phyloP scores from a whole-genome alignment of 768 basidiomycete genomes.

The Suillus cothurnatus region DNA sequence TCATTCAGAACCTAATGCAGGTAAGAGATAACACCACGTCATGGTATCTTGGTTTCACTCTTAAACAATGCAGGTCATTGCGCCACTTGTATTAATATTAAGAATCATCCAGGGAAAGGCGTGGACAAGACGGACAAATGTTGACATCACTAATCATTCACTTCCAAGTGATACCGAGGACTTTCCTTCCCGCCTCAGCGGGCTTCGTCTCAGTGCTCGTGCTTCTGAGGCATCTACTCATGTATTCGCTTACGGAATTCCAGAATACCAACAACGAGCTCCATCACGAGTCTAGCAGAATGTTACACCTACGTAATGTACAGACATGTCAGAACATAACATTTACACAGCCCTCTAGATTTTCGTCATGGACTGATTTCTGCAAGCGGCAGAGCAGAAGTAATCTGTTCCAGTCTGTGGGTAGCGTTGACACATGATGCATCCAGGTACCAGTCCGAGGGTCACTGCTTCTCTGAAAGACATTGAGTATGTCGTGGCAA shows the following conservation, averaged over 20 bases:
- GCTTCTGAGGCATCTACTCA: neutral
- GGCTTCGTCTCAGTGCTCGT: neutral
- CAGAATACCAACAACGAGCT: neutral
- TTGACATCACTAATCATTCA: neutral
- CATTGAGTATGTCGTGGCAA: slow-evolving; percentile 9
- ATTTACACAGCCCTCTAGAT: slow-evolving; percentile 14
- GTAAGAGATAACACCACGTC: neutral
- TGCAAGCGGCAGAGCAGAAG: slow-evolving; percentile 61
- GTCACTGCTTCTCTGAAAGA: slow-evolving; percentile 56
- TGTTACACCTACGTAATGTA: neutral
- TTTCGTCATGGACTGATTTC: slow-evolving; percentile 62
- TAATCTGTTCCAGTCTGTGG: slow-evolving; percentile 64
- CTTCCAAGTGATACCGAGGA: neutral
- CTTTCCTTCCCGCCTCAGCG: neutral
- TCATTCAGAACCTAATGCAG: slow-evolving; percentile 7
- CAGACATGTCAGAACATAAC: neutral
- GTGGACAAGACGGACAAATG: neutral
- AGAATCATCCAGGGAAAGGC: slow-evolving; percentile 6
- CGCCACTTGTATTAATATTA: slow-evolving; percentile 6
- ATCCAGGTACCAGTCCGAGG: slow-evolving; percentile 51
- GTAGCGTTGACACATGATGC: slow-evolving; percentile 64
- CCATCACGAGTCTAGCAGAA: neutral
- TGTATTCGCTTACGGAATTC: neutral
- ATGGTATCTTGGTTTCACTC: neutral
- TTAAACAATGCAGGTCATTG: slow-evolving; percentile 2